Conservation (phyloP, 371 early-diverging fungal genomes). For the Sporodiniella umbellata region DNA sequence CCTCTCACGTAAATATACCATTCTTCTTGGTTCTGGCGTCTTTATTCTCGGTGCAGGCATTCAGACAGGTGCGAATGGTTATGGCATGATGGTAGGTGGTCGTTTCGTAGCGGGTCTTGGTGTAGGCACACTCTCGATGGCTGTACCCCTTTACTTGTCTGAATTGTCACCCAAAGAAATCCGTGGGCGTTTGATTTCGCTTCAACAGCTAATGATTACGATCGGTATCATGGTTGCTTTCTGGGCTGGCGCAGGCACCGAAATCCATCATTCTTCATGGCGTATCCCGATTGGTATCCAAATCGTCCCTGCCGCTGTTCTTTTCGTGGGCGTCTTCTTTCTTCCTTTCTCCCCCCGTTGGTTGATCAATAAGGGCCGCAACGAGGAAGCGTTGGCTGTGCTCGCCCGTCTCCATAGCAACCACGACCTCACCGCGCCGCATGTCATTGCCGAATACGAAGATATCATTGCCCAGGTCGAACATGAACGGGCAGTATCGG, state of each 20-base stretch:
- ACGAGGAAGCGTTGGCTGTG: constrained; percentile 74
- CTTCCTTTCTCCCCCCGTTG: constrained; percentile 64
- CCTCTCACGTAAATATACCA: constrained; percentile 40
- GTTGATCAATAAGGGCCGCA: constrained; percentile 51
- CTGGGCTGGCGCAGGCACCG: constrained; percentile 43
- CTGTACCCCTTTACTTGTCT: constrained; percentile 52
- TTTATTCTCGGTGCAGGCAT: constrained; percentile 40
- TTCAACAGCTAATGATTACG: constrained; percentile 47
- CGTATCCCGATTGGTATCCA: constrained; percentile 54
- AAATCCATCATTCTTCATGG: constrained; percentile 30
- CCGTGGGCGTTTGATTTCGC: constrained; percentile 49
- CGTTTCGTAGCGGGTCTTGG: constrained; percentile 77
- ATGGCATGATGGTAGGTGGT: constrained; percentile 59
- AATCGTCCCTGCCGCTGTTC: constrained; percentile 43
- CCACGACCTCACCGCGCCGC: constrained; percentile 51
- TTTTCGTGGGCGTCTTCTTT: constrained; percentile 46
- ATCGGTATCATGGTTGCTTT: constrained; percentile 50
- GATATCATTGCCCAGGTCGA: constrained; percentile 70
- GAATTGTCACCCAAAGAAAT: constrained; percentile 59
- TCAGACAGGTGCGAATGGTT: constrained; percentile 53
- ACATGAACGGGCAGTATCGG: constrained; percentile 65
- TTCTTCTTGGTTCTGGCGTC: constrained; percentile 30
- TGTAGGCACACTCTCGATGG: constrained; percentile 73
- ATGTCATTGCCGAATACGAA: constrained; percentile 71
- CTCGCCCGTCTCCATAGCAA: constrained; percentile 72